Evolutionary conservation across 495 filamentous ascomycete species (phyloP).

Genomic region (Penicillium cinerascens): DNA sequence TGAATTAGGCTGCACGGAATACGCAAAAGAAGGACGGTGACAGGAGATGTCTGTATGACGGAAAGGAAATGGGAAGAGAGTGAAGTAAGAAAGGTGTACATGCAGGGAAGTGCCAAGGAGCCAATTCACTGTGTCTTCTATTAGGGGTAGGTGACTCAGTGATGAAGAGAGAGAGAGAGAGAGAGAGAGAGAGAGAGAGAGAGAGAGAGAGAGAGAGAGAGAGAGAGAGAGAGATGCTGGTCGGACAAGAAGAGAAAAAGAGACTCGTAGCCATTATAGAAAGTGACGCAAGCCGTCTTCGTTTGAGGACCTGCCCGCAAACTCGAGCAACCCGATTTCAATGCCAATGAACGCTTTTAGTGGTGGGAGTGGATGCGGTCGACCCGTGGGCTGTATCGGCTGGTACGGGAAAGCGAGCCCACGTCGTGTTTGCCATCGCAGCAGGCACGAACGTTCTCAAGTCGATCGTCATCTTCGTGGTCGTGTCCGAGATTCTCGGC

Average conservation of each 20-base stretch:
- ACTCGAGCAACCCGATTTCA: constrained; percentile 23
- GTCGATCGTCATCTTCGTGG: constrained; percentile 67
- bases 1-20: constrained; percentile 13
- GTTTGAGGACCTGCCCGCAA: constrained; percentile 31
- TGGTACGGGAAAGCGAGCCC: constrained; percentile 45
- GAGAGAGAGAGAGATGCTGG: constrained; percentile 17
- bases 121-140: neutral
- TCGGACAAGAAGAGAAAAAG: constrained; percentile 23
- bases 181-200: constrained; percentile 25
- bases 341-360: constrained; percentile 15
- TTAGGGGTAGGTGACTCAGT: constrained; percentile 7
- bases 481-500: constrained; percentile 75
- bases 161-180: constrained; percentile 6
- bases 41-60: constrained; percentile 9
- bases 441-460: constrained; percentile 95
- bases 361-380: constrained; percentile 43
- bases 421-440: constrained; percentile 81
- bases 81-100: constrained; percentile 2
- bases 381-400: constrained; percentile 40
- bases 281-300: constrained; percentile 19
- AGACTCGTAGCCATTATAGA: constrained; percentile 33
- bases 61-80: constrained; percentile 13
- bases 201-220: constrained; percentile 21
- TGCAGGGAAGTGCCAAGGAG: constrained; percentile 3
- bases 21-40: constrained; percentile 17